Evolutionary conservation across 2,329 filamentous ascomycete species (phyloP).

Genomic region (Colletotrichum lupini): DNA sequence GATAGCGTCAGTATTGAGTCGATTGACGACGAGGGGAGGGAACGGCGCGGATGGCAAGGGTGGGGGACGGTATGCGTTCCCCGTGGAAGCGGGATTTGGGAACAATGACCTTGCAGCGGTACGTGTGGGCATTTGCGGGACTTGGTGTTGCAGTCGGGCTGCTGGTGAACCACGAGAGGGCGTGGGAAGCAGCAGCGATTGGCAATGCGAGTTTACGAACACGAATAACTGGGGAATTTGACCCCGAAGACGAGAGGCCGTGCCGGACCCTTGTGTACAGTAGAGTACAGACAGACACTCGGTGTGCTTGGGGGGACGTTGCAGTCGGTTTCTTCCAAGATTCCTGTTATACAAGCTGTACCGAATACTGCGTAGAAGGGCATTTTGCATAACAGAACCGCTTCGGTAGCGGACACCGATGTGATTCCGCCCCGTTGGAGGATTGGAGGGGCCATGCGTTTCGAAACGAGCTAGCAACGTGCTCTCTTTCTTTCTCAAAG

Average conservation of each 20-base stretch:
- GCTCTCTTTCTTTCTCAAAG: neutral
- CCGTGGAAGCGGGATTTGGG: neutral
- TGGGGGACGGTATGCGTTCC: neutral
- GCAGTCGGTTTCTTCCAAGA: neutral
- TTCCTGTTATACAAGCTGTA: too few species aligned
- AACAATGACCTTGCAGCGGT: neutral
- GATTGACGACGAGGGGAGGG: neutral
- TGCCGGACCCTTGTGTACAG: neutral
- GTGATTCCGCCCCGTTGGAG: constrained; percentile 6
- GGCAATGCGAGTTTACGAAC: constrained; percentile 29
- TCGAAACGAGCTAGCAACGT: constrained; percentile 25
- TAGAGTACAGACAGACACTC: neutral
- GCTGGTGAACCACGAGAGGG: neutral
- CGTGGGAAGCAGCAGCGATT: neutral
- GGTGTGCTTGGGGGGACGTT: neutral
- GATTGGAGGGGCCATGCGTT: neutral
- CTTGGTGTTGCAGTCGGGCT: constrained; percentile 20
- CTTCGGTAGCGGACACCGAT: constrained; percentile 20
- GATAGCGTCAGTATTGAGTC: neutral
- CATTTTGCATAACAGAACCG: neutral
- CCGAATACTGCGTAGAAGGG: neutral
- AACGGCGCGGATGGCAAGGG: neutral
- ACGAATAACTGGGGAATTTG: constrained; percentile 17
- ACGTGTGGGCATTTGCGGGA: neutral
- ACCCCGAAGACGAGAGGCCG: too few species aligned